Evolutionary conservation across 163 green algal species (phyloP).

Genomic region (Prototheca cutis): DNA sequence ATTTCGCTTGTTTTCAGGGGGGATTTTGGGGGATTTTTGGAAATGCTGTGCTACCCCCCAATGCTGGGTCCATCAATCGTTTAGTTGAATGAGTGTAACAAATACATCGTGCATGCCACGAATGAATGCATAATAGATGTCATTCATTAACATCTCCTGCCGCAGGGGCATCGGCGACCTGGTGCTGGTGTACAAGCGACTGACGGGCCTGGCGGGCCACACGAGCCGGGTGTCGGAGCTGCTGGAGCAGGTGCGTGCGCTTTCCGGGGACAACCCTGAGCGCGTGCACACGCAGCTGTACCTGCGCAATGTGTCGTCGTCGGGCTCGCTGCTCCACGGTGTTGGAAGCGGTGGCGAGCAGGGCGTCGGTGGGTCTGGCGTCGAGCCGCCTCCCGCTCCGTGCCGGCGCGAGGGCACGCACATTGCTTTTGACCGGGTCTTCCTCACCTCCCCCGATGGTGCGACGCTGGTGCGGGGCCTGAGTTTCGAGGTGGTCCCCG

Average conservation of each 20-base stretch:
- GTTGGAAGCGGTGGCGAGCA: background rate
- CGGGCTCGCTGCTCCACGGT: slow-evolving; percentile 1
- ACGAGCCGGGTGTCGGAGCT: slow-evolving; percentile 82
- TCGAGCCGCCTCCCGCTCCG: slow-evolving; percentile 25
- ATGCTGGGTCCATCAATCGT: too few species aligned
- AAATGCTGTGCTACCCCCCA: too few species aligned
- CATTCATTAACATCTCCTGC: too few species aligned
- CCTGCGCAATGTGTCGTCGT: slow-evolving; percentile 48
- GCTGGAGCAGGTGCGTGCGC: slow-evolving; percentile 62
- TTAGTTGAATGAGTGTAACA: too few species aligned
- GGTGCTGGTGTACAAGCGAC: slow-evolving; percentile 89
- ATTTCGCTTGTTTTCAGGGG: too few species aligned
- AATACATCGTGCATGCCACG: too few species aligned
- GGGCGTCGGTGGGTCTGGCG: too few species aligned
- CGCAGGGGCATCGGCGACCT: slow-evolving; percentile 77
- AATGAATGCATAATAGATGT: too few species aligned
- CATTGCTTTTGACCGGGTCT: slow-evolving; percentile 56
- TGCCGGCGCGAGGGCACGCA: slow-evolving; percentile 28
- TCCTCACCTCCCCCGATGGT: slow-evolving; percentile 73
- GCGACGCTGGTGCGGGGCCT: slow-evolving; percentile 72
- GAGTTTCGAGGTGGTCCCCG: slow-evolving; percentile 61
- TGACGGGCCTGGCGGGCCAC: slow-evolving; percentile 75
- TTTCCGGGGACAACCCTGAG: slow-evolving; percentile 46
- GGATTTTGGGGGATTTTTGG: too few species aligned
- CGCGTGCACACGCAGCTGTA: slow-evolving; percentile 59